Conservation (phyloP, 805 yeast species). For the Metschnikowia cerradonensis region DNA sequence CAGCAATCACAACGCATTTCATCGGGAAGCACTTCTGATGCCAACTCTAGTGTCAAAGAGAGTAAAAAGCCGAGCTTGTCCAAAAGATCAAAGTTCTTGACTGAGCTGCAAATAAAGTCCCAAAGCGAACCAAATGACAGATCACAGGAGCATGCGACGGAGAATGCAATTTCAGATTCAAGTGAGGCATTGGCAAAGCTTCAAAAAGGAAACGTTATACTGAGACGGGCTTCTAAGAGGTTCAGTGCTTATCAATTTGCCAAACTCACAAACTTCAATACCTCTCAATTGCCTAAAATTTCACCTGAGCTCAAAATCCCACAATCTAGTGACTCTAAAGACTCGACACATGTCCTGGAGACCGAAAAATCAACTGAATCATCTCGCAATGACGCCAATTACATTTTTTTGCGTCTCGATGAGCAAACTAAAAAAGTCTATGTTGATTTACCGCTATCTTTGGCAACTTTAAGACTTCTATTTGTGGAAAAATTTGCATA, state of each 20-base stretch:
- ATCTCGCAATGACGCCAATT: neutral
- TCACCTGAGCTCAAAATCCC: slow-evolving; percentile 7
- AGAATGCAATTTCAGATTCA: slow-evolving; percentile 5
- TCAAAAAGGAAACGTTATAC: slow-evolving; percentile 78
- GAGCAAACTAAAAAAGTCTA: slow-evolving; percentile 53
- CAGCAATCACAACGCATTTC: neutral
- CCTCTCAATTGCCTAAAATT: slow-evolving; percentile 11
- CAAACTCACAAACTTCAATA: slow-evolving; percentile 50
- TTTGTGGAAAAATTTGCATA: slow-evolving; percentile 88
- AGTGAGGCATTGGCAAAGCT: slow-evolving; percentile 69
- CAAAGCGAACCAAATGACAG: neutral
- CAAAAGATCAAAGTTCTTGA: slow-evolving; percentile 1
- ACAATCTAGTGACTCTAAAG: neutral
- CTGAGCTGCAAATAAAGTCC: neutral
- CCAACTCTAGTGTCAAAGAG: neutral
- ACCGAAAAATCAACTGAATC: neutral
- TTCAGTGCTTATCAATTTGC: slow-evolving; percentile 93
- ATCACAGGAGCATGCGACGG: neutral
- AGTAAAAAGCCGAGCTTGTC: neutral
- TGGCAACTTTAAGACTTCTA: slow-evolving; percentile 56
- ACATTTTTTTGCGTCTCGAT: slow-evolving; percentile 47
- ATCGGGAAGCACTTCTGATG: neutral
- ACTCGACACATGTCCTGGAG: neutral
- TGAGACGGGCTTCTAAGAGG: slow-evolving; percentile 89
- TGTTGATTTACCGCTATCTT: slow-evolving; percentile 42